Evolutionary conservation across 2,329 filamentous ascomycete genomes (phyloP).

Genomic region (Cladosporium sp.): DNA sequence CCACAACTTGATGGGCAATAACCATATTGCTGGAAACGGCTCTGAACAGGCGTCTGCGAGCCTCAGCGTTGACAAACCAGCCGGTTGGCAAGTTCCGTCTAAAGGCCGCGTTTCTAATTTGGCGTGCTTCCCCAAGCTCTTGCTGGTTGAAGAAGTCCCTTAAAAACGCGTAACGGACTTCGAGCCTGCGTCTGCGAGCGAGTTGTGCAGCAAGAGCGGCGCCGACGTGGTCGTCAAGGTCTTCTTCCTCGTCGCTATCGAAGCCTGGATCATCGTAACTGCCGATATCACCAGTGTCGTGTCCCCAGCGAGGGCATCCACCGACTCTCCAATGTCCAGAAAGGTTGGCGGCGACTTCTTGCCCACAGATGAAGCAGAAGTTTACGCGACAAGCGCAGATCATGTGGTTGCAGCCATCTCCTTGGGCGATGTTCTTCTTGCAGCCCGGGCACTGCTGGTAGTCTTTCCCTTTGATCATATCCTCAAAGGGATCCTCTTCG

Average conservation of each 20-base stretch:
- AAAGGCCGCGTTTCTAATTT: too few relatives aligned
- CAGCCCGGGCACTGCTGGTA: slow-evolving; percentile 20
- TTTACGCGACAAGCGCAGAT: slow-evolving; percentile 17
- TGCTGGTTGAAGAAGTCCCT: too few relatives aligned
- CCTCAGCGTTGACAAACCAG: too few relatives aligned
- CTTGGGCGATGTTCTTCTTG: slow-evolving; percentile 1
- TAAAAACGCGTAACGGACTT: too few relatives aligned
- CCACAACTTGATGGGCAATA: too few relatives aligned
- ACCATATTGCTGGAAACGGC: too few relatives aligned
- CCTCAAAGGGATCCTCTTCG: slow-evolving; percentile 1
- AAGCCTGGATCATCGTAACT: neutral
- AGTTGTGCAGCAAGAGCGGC: too few relatives aligned
- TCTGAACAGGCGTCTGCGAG: too few relatives aligned
- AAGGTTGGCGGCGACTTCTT: neutral
- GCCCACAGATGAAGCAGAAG: slow-evolving; percentile 19
- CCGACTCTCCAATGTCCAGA: slow-evolving; percentile 13
- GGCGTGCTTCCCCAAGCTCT: too few relatives aligned
- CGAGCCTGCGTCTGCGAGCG: too few relatives aligned
- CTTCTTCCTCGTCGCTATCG: neutral
- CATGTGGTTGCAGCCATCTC: slow-evolving; percentile 18
- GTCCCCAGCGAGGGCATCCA: slow-evolving; percentile 15
- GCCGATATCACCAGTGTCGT: neutral
- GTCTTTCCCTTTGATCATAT: slow-evolving; percentile 8
- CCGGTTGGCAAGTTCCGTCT: too few relatives aligned
- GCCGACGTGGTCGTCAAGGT: neutral